These are phyloP conservation scores for Lachnellula cervina DNA, from an alignment of 2,329 filamentous ascomycete species.

Conservation along the genomic window DNA sequence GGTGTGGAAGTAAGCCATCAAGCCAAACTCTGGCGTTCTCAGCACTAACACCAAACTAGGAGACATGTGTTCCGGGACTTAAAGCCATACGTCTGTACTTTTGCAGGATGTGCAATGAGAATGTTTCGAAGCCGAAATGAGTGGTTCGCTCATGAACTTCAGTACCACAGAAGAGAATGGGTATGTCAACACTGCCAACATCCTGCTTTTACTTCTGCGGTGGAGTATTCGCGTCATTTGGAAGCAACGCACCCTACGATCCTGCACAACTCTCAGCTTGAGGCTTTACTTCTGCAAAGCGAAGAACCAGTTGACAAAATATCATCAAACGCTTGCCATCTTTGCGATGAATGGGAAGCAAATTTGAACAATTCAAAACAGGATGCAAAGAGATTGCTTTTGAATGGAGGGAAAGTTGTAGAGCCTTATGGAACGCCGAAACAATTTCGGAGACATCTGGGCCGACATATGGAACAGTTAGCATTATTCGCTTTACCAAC, in stretches of 20 bases:
- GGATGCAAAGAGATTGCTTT: slow-evolving; percentile 4
- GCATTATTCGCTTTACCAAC: slow-evolving; percentile 21
- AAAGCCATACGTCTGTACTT: slow-evolving; percentile 34
- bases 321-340: slow-evolving; percentile 24
- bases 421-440: slow-evolving; percentile 13
- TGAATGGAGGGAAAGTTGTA: slow-evolving; percentile 5
- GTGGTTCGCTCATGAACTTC: slow-evolving; percentile 33
- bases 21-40: neutral
- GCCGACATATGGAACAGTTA: slow-evolving; percentile 26
- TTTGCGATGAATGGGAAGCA: slow-evolving; percentile 30
- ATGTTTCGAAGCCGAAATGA: slow-evolving; percentile 29
- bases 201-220: slow-evolving; percentile 5
- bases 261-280: slow-evolving; percentile 13
- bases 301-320: slow-evolving; percentile 22
- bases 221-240: slow-evolving; percentile 14
- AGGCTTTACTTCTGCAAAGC: slow-evolving; percentile 21
- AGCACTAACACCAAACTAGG: slow-evolving; percentile 7
- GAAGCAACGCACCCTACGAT: slow-evolving; percentile 5
- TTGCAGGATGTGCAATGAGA: slow-evolving; percentile 27
- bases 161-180: slow-evolving; percentile 29
- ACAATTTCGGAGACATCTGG: slow-evolving; percentile 22
- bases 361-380: slow-evolving; percentile 9
- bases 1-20: slow-evolving; percentile 19
- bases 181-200: slow-evolving; percentile 22
- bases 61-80: slow-evolving; percentile 33